Conservation (phyloP, 2,329 filamentous ascomycete genomes). For the Magnaporthiopsis incrustans region DNA sequence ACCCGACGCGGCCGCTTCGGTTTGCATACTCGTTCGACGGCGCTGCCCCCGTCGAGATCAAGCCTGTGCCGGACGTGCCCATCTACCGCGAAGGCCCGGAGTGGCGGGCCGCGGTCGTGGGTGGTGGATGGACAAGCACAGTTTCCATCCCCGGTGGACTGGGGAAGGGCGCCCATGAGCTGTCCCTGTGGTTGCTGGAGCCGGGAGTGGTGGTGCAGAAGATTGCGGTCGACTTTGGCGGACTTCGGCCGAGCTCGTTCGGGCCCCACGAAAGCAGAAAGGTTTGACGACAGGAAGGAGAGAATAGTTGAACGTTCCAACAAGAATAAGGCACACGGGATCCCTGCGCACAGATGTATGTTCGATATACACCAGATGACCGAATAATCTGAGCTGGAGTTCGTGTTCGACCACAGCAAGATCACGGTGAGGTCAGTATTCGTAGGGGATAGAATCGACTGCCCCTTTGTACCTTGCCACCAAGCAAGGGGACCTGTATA, state of each 20-base stretch:
- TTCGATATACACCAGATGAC: not conserved
- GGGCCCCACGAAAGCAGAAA: constrained; percentile 21
- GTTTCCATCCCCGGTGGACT: constrained; percentile 13
- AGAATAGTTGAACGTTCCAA: not conserved
- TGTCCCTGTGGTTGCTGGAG: constrained; percentile 21
- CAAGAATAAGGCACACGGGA: too few relatives aligned
- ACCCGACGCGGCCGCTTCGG: constrained; percentile 18
- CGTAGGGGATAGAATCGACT: not conserved
- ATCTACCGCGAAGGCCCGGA: constrained; percentile 17
- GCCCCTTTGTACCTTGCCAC: not conserved
- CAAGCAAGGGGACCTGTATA: not conserved
- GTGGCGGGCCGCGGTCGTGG: constrained; percentile 21
- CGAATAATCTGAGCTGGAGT: too few relatives aligned
- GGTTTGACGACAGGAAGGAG: not conserved
- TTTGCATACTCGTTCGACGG: constrained; percentile 21
- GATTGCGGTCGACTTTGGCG: constrained; percentile 22
- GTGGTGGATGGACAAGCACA: constrained; percentile 19
- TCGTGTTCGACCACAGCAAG: too few relatives aligned
- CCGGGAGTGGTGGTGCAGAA: constrained; percentile 25
- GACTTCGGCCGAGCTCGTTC: constrained; percentile 20
- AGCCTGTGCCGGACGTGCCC: constrained; percentile 17
- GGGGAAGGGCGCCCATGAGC: constrained; percentile 17
- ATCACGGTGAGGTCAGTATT: not conserved
- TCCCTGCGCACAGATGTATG: not conserved
- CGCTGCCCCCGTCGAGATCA: constrained; percentile 14